phyloP scores from a whole-genome alignment of 768 basidiomycete genomes.

The Lactifluus echinatus region DNA sequence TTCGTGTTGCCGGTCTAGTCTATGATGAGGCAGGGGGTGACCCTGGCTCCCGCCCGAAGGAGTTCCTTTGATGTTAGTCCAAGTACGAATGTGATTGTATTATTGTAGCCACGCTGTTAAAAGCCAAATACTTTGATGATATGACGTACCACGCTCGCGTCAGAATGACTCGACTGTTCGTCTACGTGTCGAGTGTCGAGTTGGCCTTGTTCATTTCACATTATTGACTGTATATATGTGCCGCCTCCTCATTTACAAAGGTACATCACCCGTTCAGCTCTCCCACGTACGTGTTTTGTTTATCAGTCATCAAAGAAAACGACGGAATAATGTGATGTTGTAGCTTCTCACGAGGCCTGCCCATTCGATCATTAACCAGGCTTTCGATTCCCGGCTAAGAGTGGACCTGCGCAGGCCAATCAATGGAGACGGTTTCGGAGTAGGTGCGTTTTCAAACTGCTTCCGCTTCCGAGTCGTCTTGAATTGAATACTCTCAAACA shows the following conservation, averaged over 20 bases:
- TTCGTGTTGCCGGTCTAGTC: constrained; percentile 76
- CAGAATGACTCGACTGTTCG: not conserved
- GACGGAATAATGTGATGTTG: too few relatives aligned
- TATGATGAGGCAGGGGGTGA: constrained; percentile 82
- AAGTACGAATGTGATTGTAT: not conserved
- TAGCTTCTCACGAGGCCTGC: constrained; percentile 88
- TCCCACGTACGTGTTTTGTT: constrained; percentile 49
- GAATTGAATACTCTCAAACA: constrained; percentile 25
- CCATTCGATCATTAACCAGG: constrained; percentile 96
- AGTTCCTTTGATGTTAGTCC: constrained; percentile 47
- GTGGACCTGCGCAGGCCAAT: constrained; percentile 77
- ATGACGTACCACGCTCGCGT: not conserved
- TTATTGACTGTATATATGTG: too few relatives aligned
- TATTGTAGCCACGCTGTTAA: too few relatives aligned
- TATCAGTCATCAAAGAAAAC: not conserved
- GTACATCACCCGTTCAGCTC: constrained; percentile 85
- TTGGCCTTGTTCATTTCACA: too few relatives aligned
- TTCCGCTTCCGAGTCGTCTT: not conserved
- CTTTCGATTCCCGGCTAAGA: constrained; percentile 87
- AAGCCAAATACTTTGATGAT: too few relatives aligned
- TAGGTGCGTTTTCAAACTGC: constrained; percentile 44
- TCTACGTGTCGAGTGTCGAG: too few relatives aligned
- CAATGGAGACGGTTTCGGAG: constrained; percentile 94
- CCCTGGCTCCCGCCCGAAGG: constrained; percentile 61
- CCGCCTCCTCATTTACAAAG: constrained; percentile 92